Evolutionary conservation across 768 basidiomycete genomes (phyloP).

Genomic region (Pleurotus sapidus): DNA sequence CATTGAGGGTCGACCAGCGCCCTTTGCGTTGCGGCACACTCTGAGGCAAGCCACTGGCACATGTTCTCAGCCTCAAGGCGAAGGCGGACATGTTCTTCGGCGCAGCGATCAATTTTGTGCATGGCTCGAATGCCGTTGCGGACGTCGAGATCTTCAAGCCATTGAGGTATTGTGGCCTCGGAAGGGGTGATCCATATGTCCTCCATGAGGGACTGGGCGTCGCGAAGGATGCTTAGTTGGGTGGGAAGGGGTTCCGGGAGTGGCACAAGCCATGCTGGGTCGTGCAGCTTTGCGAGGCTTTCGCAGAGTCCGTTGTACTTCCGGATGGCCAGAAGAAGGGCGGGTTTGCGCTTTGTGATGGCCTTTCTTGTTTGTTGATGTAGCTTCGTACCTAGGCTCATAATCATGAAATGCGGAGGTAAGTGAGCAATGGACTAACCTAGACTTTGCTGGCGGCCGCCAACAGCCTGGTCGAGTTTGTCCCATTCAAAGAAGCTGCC

Average conservation of each 20-base stretch:
- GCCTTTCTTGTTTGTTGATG: slow-evolving; percentile 26
- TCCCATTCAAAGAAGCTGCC: slow-evolving; percentile 24
- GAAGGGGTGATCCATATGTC: slow-evolving; percentile 31
- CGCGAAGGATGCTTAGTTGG: slow-evolving; percentile 21
- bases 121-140: slow-evolving; percentile 26
- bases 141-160: slow-evolving; percentile 30
- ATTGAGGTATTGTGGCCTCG: slow-evolving; percentile 15
- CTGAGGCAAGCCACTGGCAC: no score
- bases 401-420: neutral
- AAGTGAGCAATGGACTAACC: slow-evolving; percentile 5
- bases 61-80: no score
- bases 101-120: slow-evolving; percentile 22
- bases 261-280: slow-evolving; percentile 22
- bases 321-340: slow-evolving; percentile 15
- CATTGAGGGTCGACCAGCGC: no score
- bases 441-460: slow-evolving; percentile 14
- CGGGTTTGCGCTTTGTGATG: slow-evolving; percentile 23
- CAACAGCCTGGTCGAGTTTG: slow-evolving; percentile 18
- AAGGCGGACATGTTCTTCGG: slow-evolving; percentile 24
- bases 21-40: no score
- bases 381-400: slow-evolving; percentile 22
- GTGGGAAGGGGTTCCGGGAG: slow-evolving; percentile 29
- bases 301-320: slow-evolving; percentile 28
- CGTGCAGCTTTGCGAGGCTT: no score
- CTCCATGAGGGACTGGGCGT: slow-evolving; percentile 25